Percentiles rank a stretch among this genome's conserved stretches.
phyloP scores from a whole-genome alignment of 2,329 filamentous ascomycete genomes.

The Ophiocordyceps sinensis region DNA sequence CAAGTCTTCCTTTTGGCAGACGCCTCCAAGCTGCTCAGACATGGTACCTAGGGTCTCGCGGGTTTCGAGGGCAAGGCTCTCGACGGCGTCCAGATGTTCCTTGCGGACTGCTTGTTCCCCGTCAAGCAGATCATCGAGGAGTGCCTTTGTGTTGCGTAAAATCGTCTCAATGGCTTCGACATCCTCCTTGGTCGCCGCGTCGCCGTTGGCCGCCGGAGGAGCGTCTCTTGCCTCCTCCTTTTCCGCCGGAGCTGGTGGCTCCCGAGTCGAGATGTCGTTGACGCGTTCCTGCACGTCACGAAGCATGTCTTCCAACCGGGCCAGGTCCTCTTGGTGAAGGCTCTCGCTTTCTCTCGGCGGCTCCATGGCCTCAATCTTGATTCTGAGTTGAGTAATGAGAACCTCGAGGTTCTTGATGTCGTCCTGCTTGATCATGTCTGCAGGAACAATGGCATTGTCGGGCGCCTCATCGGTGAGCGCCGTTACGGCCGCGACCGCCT shows the following conservation, averaged over 20 bases:
- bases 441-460: slow-evolving; percentile 17
- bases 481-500: slow-evolving; percentile 42
- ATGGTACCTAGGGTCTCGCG: slow-evolving; percentile 58
- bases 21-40: slow-evolving; percentile 49
- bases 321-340: slow-evolving; percentile 38
- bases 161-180: slow-evolving; percentile 84
- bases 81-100: slow-evolving; percentile 51
- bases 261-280: slow-evolving; percentile 26
- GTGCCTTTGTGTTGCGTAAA: slow-evolving; percentile 75
- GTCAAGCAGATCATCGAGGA: slow-evolving; percentile 67
- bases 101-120: slow-evolving; percentile 55
- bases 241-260: slow-evolving; percentile 7
- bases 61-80: slow-evolving; percentile 53
- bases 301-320: slow-evolving; percentile 37
- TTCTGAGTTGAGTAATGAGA: slow-evolving; percentile 66
- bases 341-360: slow-evolving; percentile 14
- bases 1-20: slow-evolving; percentile 68
- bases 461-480: slow-evolving; percentile 9
- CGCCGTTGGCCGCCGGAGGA: slow-evolving; percentile 9
- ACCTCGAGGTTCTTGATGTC: slow-evolving; percentile 79
- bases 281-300: slow-evolving; percentile 33
- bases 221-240: slow-evolving; percentile 8
- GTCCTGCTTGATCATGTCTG: slow-evolving; percentile 45
- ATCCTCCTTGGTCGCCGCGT: slow-evolving; percentile 51
- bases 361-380: slow-evolving; percentile 56